phyloP scores from a whole-genome alignment of 129 eudicot genomes.

The Flaveria bidentis region DNA sequence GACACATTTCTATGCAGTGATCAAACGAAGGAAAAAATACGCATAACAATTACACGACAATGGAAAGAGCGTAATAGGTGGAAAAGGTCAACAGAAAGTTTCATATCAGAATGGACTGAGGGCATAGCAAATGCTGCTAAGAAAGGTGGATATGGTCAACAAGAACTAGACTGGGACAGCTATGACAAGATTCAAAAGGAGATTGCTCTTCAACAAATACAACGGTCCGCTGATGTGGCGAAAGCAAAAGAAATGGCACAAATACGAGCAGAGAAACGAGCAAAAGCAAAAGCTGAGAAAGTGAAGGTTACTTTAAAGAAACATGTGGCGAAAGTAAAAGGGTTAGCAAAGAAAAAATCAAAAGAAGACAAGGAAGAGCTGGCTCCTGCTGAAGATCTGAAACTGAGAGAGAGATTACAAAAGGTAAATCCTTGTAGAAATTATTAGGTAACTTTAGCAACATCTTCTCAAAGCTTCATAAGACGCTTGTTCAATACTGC shows the following conservation, averaged over 20 bases:
- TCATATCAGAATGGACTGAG: slow-evolving; percentile 62
- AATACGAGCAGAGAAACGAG: slow-evolving; percentile 53
- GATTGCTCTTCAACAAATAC: slow-evolving; percentile 46
- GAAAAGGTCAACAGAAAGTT: slow-evolving; percentile 59
- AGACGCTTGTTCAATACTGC: too few species aligned
- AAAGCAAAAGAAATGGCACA: slow-evolving; percentile 58
- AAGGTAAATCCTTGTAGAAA: slow-evolving; percentile 48
- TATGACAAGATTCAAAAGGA: slow-evolving; percentile 62
- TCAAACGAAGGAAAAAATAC: slow-evolving; percentile 62
- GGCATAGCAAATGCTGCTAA: slow-evolving; percentile 81
- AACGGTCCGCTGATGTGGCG: slow-evolving; percentile 55
- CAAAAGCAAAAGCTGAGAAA: slow-evolving; percentile 53
- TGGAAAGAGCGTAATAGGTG: slow-evolving; percentile 66
- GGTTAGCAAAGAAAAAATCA: slow-evolving; percentile 40
- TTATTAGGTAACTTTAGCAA: neutral
- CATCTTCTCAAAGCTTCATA: neutral
- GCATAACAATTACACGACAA: slow-evolving; percentile 53
- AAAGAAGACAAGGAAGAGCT: slow-evolving; percentile 60
- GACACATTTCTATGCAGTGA: slow-evolving; percentile 46
- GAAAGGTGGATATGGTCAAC: slow-evolving; percentile 60
- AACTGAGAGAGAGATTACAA: slow-evolving; percentile 54
- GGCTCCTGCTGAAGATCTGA: slow-evolving; percentile 50
- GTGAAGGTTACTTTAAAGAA: slow-evolving; percentile 44
- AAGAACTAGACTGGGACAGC: slow-evolving; percentile 81
- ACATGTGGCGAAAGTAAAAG: slow-evolving; percentile 46